Evolutionary conservation across 2,329 filamentous ascomycete genomes (phyloP).

Genomic region (Colletotrichum sp.): DNA sequence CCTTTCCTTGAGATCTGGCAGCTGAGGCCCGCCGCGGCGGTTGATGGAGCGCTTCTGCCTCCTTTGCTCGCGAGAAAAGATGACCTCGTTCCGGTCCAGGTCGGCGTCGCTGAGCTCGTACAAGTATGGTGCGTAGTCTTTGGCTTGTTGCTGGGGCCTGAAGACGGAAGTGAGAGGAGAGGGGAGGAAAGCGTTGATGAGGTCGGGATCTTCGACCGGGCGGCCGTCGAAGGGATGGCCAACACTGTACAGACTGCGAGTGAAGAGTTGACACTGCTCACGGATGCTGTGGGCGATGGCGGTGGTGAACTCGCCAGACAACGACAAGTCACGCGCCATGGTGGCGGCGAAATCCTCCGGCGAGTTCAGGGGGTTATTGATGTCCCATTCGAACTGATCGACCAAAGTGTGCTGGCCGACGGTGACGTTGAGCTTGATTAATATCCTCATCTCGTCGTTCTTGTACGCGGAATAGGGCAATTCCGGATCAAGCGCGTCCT

Average conservation of each 20-base stretch:
- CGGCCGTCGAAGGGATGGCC: constrained; percentile 95
- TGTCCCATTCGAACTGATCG: constrained; percentile 99
- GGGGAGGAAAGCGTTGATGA: constrained; percentile 83
- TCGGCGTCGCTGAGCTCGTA: constrained; percentile 94
- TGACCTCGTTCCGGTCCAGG: constrained; percentile 87
- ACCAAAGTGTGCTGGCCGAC: constrained; percentile 93
- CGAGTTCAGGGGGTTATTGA: constrained; percentile 92
- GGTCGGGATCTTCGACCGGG: constrained; percentile 89
- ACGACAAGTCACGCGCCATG: constrained; percentile 88
- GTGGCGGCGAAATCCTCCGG: constrained; percentile 91
- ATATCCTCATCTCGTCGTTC: constrained; percentile 97
- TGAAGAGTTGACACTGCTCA: constrained; percentile 94
- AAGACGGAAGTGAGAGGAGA: constrained; percentile 85
- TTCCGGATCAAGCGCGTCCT: constrained; percentile 88
- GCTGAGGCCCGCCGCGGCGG: constrained; percentile 84
- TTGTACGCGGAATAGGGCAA: constrained; percentile 94
- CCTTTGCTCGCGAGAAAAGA: constrained; percentile 91
- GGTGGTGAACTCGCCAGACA: constrained; percentile 95
- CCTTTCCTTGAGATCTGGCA: constrained; percentile 95
- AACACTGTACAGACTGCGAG: constrained; percentile 88
- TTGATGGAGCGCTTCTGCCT: constrained; percentile 96
- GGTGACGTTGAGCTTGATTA: constrained; percentile 96
- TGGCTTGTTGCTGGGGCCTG: constrained; percentile 88
- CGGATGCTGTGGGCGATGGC: constrained; percentile 98
- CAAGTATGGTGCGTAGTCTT: constrained; percentile 91